phyloP scores from a whole-genome alignment of 352 stramenopile species.

The Hyphochytrium catenoides region DNA sequence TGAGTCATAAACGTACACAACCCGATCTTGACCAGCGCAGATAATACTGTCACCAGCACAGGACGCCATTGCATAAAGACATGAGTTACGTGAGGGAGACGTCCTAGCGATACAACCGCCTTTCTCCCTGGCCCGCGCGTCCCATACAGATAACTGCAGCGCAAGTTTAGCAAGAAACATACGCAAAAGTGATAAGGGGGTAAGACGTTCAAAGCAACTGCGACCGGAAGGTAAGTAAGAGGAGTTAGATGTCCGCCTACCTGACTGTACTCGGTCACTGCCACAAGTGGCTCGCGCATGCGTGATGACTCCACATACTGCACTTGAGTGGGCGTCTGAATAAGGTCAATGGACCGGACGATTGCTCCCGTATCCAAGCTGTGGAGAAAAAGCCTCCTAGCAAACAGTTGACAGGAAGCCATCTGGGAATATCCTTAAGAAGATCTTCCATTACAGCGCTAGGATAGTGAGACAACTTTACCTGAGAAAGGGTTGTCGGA shows the following conservation, averaged over 20 bases:
- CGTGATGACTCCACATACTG: constrained; percentile 4
- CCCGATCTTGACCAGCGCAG: constrained; percentile 6
- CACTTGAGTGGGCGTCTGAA: constrained; percentile 1
- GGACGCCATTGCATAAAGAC: constrained; percentile 5
- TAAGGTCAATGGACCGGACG: constrained; percentile 1
- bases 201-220: too few relatives aligned
- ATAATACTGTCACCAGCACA: constrained; percentile 6
- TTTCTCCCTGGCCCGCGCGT: constrained; percentile 6
- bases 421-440: constrained; percentile 1
- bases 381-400: constrained; percentile 3
- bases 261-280: constrained; percentile 9
- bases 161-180: neutral
- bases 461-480: too few relatives aligned
- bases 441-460: too few relatives aligned
- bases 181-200: too few relatives aligned
- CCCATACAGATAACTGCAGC: constrained; percentile 7
- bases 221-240: neutral
- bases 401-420: constrained; percentile 3
- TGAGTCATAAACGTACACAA: constrained; percentile 9
- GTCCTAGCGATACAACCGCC: constrained; percentile 4
- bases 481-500: too few relatives aligned
- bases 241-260: neutral
- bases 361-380: constrained; percentile 4
- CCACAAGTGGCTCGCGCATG: constrained; percentile 1
- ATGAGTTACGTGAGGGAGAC: constrained; percentile 3